Base-by-base conservation (phyloP, 306 rosid genomes). In the Cucurbita maxima region DNA sequence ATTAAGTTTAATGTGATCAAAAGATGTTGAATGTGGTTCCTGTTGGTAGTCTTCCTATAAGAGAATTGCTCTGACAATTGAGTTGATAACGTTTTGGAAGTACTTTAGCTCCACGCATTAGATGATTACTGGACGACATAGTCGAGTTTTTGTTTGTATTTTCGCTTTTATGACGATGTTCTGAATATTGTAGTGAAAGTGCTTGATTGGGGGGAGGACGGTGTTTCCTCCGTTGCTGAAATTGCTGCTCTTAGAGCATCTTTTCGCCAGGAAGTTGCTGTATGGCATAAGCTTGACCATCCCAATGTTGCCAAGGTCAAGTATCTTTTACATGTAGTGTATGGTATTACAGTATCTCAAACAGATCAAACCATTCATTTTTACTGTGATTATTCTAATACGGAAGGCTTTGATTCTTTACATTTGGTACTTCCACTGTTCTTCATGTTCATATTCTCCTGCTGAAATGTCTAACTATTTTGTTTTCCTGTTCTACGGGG, bases 211-310 rank as follows among this genome's bases (percentile, higher is more conserved):
- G 87, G 82, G 20, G 86, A 79, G 58, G 87, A 83, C 25, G 81
- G 82, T 67, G 76, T 72, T 55, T 76, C 87, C 64, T 76, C 87
- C 40, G 80, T 77, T 66, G 81, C 85, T 74, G 86, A 83, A 81
- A 79, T 83, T 22, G 78, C 82, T 45, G 78, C 82, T 73, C 66
- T 76, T 47, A 79, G 89, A 75, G 73, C 84, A 0, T 85, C 86
- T 0, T 87, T 87, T 80, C 82, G 41, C 52, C 87, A 87, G 75
- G 92, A 87, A 72, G 86, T 83, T 78, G 84, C 86, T 58, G 87
- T 83, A 69, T 87, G 92, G 89, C 86, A 80, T 81, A 83, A 81
- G 60, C 86, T 87, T 78, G 87, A 82, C 78, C 89, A 87, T 78
- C 89, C 85, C 72, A 87, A 87, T 69, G 81, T 87, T 58, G 84